These are phyloP conservation scores for Aspergillus quadrilineatus DNA, from an alignment of 2,329 filamentous ascomycete species.

Conservation along the genomic window DNA sequence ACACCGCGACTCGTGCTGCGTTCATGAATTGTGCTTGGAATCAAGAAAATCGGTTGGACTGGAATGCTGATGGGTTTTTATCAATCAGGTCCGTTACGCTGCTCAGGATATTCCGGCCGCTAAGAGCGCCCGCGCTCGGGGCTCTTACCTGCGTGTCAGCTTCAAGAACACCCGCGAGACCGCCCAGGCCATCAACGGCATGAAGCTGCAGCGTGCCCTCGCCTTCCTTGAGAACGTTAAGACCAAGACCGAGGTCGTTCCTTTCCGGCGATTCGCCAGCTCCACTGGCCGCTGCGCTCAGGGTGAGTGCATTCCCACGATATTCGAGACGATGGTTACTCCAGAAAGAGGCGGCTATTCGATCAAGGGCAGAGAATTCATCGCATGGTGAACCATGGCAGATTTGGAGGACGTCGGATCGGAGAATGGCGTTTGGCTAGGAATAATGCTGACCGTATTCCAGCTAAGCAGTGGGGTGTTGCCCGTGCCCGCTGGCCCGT, in stretches of 20 bases:
- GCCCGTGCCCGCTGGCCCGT: conserved; percentile 97
- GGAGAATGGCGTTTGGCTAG: conserved; percentile 8
- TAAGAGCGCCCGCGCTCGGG: conserved; percentile 96
- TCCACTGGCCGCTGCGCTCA: conserved; percentile 94
- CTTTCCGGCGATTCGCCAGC: conserved; percentile 96
- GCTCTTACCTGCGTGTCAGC: conserved; percentile 97
- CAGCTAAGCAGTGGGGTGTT: conserved; percentile 99
- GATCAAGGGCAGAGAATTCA: conserved; percentile 3
- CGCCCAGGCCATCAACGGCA: conserved; percentile 98
- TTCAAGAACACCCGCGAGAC: conserved; percentile 99
- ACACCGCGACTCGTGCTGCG: conserved; percentile 4
- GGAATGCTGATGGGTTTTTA: conserved; percentile 32
- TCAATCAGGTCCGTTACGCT: conserved; percentile 85
- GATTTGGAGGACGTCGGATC: not conserved
- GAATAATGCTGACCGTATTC: conserved; percentile 17
- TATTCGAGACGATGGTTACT: not conserved
- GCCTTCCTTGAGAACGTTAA: conserved; percentile 98
- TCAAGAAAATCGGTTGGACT: conserved; percentile 6
- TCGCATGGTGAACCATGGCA: conserved; percentile 1
- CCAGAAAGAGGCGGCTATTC: not conserved
- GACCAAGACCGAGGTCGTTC: conserved; percentile 95
- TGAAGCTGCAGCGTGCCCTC: conserved; percentile 93
- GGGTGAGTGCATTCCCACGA: conserved; percentile 66
- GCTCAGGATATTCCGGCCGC: conserved; percentile 79
- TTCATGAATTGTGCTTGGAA: conserved; percentile 7